Conservation (phyloP, 352 stramenopile genomes). For the Pythium grandisporangium region DNA sequence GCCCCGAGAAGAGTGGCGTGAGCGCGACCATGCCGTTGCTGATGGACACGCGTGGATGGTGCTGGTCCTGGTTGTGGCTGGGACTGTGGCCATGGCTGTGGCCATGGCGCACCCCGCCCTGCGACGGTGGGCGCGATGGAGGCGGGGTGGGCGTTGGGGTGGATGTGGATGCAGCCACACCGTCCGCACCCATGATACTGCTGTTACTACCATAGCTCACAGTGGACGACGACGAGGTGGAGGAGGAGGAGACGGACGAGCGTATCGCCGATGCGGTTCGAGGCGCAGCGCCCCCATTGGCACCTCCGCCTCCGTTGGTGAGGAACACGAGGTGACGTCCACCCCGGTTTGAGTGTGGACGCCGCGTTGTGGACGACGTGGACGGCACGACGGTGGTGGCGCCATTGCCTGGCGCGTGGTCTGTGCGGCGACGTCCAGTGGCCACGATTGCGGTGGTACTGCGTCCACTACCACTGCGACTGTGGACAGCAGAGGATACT, state of each 20-base stretch:
- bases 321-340: conserved; percentile 37
- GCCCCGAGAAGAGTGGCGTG: conserved; percentile 6
- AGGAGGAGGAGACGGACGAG: too few species aligned
- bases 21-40: conserved; percentile 31
- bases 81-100: not conserved
- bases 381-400: not conserved
- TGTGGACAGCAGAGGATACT: too few species aligned
- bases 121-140: conserved; percentile 7
- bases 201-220: too few species aligned
- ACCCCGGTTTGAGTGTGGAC: conserved; percentile 35
- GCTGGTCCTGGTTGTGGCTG: not conserved
- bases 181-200: too few species aligned
- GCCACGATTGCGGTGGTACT: too few species aligned
- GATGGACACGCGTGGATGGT: conserved; percentile 11
- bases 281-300: too few species aligned
- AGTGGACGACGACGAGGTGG: too few species aligned
- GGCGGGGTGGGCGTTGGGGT: not conserved
- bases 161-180: not conserved
- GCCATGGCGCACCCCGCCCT: conserved; percentile 1
- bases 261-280: too few species aligned
- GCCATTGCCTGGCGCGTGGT: too few species aligned
- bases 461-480: too few species aligned
- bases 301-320: conserved; percentile 9
- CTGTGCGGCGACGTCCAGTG: too few species aligned
- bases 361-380: conserved; percentile 3